Evolutionary conservation across 2,329 filamentous ascomycete genomes (phyloP), one percentile per base, ranked within the genome.

Genomic region (Colletotrichum sp.): DNA sequence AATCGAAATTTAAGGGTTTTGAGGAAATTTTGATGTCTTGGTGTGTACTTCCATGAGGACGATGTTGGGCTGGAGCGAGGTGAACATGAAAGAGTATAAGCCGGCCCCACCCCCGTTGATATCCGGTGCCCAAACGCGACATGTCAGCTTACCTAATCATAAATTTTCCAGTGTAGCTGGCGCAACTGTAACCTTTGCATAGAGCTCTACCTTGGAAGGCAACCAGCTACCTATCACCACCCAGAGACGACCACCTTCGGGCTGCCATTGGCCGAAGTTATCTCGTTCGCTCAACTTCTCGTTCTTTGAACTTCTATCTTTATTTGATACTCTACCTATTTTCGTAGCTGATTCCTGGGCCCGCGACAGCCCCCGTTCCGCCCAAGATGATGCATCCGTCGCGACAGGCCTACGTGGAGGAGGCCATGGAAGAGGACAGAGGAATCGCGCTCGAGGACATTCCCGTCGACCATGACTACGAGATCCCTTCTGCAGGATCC

Each of bases 341-440:
- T 59, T 18, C n/a, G 27, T 13, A 8, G 18, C 3, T 27, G 6
- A 5, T 31, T 11, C 15, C 34, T 38, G 34, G 73, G 66, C 29
- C 63, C 34, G 38, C 33, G 64, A 55, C 31, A 24, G 66, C 66
- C 66, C 70, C n/a, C 54, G 21, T 34, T 43, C 9, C 36, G 73
- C 73, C 76, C 84, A 87, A 79, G 76, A 91, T 90, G 86, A 92
- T 98, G 87, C 96, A 98, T 87, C 96, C 96, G 72, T 92, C 96
- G 82, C 91, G 97, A 77, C 93, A 96, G 84, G 96, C 96, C 55
- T 98, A 97, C 84, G 95, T 98, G 76, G 96, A 98, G 88, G 96
- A 98, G 81, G 92, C 87, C 57, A 65, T 76, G 63, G 78, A 84
- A 77, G 79, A 81, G 61, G 79, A 79, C 69, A 79, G 79, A 75